Evolutionary conservation across 257 asterid species (phyloP).

Genomic region (Forsythia viridissima): DNA sequence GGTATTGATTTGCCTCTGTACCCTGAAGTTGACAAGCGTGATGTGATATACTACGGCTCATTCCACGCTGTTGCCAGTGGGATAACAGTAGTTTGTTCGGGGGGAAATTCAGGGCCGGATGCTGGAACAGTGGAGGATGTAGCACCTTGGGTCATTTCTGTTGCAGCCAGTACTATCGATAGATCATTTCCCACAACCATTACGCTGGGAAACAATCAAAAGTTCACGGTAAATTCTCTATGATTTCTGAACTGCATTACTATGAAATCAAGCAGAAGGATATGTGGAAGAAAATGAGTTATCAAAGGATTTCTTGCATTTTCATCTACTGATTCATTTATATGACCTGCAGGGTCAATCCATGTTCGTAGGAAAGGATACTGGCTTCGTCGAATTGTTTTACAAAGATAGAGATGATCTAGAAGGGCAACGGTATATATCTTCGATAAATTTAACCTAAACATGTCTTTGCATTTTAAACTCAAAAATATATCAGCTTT

Average conservation of each 20-base stretch:
- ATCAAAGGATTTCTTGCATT: background rate
- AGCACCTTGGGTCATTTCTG: slow-evolving; percentile 48
- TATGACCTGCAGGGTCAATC: slow-evolving; percentile 36
- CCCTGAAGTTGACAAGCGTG: slow-evolving; percentile 28
- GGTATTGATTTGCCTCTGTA: slow-evolving; percentile 16
- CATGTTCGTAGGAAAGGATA: slow-evolving; percentile 31
- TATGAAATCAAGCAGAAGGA: background rate
- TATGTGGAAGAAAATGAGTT: background rate
- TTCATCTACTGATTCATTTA: background rate
- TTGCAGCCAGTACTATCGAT: slow-evolving; percentile 39
- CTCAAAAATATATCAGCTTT: background rate
- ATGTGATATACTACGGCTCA: slow-evolving; percentile 30
- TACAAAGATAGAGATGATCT: background rate
- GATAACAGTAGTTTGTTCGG: slow-evolving; percentile 36
- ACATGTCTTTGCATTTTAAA: background rate
- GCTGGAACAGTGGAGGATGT: slow-evolving; percentile 25
- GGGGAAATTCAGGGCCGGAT: slow-evolving; percentile 38
- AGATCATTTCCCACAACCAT: slow-evolving; percentile 34
- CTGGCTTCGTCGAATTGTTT: slow-evolving; percentile 23
- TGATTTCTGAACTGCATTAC: background rate
- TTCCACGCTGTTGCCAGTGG: slow-evolving; percentile 40
- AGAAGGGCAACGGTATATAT: background rate
- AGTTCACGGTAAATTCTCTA: slow-evolving; percentile 14
- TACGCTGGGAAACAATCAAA: slow-evolving; percentile 29
- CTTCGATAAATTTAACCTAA: too few species aligned